Conservation (phyloP, 2,329 filamentous ascomycete genomes). For the Calonectria pauciramosa region DNA sequence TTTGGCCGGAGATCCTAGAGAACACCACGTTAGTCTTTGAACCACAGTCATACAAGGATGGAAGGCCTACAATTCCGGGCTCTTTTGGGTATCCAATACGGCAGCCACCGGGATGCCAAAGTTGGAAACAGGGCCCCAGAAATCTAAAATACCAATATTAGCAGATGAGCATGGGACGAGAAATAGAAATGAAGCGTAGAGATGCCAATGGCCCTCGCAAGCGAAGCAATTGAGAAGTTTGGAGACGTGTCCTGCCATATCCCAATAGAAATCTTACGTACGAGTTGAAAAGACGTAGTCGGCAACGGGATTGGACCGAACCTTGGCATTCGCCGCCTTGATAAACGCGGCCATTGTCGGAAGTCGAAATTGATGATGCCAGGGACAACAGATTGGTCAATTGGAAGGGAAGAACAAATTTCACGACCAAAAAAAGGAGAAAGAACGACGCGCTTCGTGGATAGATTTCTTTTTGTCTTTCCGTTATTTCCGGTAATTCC, state of each 20-base stretch:
- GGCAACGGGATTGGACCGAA: constrained; percentile 82
- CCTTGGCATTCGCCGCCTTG: constrained; percentile 87
- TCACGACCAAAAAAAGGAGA: background rate
- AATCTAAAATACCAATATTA: constrained; percentile 67
- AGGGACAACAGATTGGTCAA: background rate
- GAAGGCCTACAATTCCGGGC: constrained; percentile 78
- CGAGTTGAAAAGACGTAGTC: constrained; percentile 91
- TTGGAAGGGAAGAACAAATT: background rate
- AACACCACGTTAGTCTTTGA: constrained; percentile 28
- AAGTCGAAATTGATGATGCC: background rate
- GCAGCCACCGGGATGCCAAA: constrained; percentile 89
- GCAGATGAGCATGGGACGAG: background rate
- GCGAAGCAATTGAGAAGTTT: background rate
- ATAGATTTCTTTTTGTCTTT: background rate
- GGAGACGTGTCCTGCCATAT: constrained; percentile 35
- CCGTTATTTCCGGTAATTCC: background rate
- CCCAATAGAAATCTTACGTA: constrained; percentile 64
- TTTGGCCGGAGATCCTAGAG: constrained; percentile 75
- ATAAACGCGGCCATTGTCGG: constrained; percentile 80
- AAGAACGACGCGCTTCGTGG: background rate
- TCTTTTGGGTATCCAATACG: constrained; percentile 87
- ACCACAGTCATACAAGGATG: background rate
- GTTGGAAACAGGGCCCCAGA: constrained; percentile 91
- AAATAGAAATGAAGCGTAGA: background rate
- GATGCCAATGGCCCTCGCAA: background rate